A percentile compares a stretch with the other conserved stretches of the same genome.
phyloP scores from a whole-genome alignment of 345 rosid species.

The Combretum micranthum region DNA sequence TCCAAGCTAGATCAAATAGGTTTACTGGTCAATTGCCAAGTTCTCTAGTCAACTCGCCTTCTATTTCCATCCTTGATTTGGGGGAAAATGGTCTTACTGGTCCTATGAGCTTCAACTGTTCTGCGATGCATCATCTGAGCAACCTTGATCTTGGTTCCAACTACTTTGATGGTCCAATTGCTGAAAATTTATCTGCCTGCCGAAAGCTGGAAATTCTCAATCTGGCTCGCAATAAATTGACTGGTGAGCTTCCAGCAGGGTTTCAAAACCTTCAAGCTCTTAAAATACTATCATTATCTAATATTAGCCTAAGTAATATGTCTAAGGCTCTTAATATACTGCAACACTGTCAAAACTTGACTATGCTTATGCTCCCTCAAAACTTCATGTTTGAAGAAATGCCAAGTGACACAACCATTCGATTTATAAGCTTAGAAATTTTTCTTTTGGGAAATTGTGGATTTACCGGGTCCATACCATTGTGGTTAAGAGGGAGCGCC shows the following conservation, averaged over 20 bases:
- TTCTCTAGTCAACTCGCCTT: conserved; percentile 3
- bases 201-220: background rate
- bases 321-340: conserved; percentile 14
- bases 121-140: background rate
- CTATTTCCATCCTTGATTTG: conserved; percentile 7
- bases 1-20: conserved; percentile 8
- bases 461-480: conserved; percentile 8
- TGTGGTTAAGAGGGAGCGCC: conserved; percentile 12
- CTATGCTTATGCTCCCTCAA: conserved; percentile 1
- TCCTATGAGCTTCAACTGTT: conserved; percentile 1
- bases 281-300: background rate
- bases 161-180: conserved; percentile 2
- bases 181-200: conserved; percentile 2
- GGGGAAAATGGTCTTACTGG: conserved; percentile 4
- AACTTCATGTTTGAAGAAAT: conserved; percentile 11
- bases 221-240: conserved; percentile 1
- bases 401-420: conserved; percentile 4
- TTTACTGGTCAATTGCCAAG: conserved; percentile 6
- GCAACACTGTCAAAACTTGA: conserved; percentile 14
- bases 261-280: conserved; percentile 10
- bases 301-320: conserved; percentile 7
- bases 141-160: conserved; percentile 8
- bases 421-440: conserved; percentile 4
- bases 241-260: conserved; percentile 2
- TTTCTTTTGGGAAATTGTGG: background rate